These are phyloP conservation scores for Flaveria ramosissima DNA, from an alignment of 129 eudicot species.

Conservation along the genomic window DNA sequence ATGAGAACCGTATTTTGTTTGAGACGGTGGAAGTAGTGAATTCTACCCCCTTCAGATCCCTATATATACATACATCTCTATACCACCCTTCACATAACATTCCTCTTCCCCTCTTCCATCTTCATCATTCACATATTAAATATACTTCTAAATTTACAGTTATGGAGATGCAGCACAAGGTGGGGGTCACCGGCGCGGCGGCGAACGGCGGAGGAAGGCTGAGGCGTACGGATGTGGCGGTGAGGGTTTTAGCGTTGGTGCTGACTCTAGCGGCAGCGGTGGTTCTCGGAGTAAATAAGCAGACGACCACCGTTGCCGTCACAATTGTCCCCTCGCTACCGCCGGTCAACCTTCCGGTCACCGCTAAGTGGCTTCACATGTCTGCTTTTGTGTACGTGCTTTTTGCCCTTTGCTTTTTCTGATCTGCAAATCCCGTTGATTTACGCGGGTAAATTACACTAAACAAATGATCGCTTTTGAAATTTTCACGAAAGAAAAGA, in stretches of 20 bases:
- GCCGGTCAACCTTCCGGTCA: constrained; percentile 56
- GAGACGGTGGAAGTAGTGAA: background rate
- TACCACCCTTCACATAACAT: too few relatives aligned
- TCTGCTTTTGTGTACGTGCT: constrained; percentile 71
- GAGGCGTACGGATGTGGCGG: constrained; percentile 36
- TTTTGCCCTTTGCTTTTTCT: background rate
- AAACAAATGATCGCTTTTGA: too few relatives aligned
- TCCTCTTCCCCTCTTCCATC: background rate
- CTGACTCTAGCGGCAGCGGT: constrained; percentile 56
- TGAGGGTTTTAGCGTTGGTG: constrained; percentile 56
- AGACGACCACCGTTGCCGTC: constrained; percentile 42
- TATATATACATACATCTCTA: background rate
- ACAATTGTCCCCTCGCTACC: constrained; percentile 51
- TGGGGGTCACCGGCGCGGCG: constrained; percentile 17
- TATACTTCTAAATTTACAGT: background rate
- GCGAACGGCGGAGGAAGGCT: constrained; percentile 18
- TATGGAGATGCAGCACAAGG: constrained; percentile 37
- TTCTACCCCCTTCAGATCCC: background rate
- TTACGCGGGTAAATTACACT: too few relatives aligned
- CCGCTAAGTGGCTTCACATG: constrained; percentile 65
- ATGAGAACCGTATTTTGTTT: constrained; percentile 25
- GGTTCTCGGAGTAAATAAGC: constrained; percentile 57
- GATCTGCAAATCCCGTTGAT: background rate
- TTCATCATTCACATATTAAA: background rate
- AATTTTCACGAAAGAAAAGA: too few relatives aligned